A percentile compares a stretch with the other conserved stretches of the same genome.
These are phyloP conservation scores for Vachellia collinsii DNA, from an alignment of 306 rosid species.

Conservation along the genomic window DNA sequence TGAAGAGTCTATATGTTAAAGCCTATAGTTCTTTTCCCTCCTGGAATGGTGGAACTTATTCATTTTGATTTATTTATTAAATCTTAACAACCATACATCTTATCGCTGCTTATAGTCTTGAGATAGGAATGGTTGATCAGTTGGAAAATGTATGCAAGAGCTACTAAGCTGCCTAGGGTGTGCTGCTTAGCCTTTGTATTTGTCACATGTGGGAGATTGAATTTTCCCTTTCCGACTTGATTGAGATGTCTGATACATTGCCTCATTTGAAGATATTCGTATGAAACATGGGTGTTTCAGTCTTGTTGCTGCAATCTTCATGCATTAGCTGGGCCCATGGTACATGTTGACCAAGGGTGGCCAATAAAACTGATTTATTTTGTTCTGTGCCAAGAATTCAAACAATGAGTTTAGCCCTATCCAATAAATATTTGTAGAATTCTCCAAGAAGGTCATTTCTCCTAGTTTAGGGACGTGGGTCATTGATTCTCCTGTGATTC, in stretches of 20 bases:
- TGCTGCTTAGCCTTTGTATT: conserved; percentile 10
- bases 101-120: background rate
- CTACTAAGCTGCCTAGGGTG: conserved; percentile 2
- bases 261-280: background rate
- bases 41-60: background rate
- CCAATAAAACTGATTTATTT: background rate
- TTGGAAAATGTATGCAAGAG: conserved; percentile 7
- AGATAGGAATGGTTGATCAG: background rate
- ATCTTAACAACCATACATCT: conserved; percentile 1
- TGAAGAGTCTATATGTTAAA: background rate
- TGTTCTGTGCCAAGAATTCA: background rate
- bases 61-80: conserved; percentile 14
- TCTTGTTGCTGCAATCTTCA: background rate
- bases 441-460: background rate
- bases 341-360: background rate
- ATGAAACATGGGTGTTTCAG: conserved; percentile 11
- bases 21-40: background rate
- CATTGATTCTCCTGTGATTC: background rate
- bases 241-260: background rate
- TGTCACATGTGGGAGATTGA: background rate
- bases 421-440: background rate
- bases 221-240: background rate
- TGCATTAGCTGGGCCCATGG: background rate
- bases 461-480: background rate
- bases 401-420: background rate